phyloP scores from a whole-genome alignment of 306 rosid genomes.

The Chamaecrista fasciculata region DNA sequence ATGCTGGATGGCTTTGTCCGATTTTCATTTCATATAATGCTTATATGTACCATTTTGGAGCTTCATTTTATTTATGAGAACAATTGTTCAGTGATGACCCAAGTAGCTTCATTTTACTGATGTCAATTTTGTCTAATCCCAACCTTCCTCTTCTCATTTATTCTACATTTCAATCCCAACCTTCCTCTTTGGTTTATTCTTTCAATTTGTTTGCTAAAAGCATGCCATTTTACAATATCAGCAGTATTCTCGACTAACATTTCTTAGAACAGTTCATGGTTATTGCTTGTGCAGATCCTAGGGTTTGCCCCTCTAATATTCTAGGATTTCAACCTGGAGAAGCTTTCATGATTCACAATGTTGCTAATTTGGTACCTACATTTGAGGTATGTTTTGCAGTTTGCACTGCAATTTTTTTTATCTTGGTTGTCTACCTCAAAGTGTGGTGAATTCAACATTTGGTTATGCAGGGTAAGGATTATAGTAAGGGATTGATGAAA shows the following conservation, averaged over 20 bases:
- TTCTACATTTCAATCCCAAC: too few relatives aligned
- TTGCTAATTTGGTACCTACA: conserved; percentile 90
- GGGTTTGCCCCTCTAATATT: conserved; percentile 87
- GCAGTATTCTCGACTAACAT: conserved; percentile 42
- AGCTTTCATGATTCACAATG: conserved; percentile 77
- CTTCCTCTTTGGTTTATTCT: neutral
- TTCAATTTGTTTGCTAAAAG: conserved; percentile 10
- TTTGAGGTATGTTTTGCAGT: conserved; percentile 58
- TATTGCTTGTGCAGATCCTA: conserved; percentile 97
- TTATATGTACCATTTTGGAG: too few relatives aligned
- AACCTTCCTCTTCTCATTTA: too few relatives aligned
- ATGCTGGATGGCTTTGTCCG: too few relatives aligned
- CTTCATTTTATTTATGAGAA: too few relatives aligned
- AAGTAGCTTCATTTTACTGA: too few relatives aligned
- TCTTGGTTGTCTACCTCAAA: conserved; percentile 11
- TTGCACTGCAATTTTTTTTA: conserved; percentile 22
- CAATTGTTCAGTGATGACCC: too few relatives aligned
- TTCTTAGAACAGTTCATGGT: conserved; percentile 83
- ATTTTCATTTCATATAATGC: too few relatives aligned
- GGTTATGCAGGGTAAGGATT: too few relatives aligned
- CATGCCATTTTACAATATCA: neutral
- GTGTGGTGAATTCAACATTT: too few relatives aligned
- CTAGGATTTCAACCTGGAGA: conserved; percentile 97
- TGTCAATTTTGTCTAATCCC: too few relatives aligned
- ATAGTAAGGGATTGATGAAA: too few relatives aligned